Base-by-base conservation (phyloP, 148 eudicot genomes). In the Camellia granthamiana region DNA sequence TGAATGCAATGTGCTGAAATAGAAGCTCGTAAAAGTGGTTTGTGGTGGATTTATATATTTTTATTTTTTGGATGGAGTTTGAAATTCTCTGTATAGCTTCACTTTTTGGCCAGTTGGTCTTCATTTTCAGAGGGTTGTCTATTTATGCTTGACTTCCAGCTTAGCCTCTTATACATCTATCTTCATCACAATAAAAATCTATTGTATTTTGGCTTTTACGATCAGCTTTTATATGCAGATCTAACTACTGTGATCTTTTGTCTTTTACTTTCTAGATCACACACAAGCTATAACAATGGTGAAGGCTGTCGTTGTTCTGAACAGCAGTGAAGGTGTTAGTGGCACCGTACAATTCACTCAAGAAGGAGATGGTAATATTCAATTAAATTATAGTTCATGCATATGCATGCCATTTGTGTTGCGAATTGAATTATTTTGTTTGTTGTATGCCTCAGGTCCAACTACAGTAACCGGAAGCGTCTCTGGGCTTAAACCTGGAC, bases 401-500 rank as follows among this genome's bases (percentile, higher is more conserved):
- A 43, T 68, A 78, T 62, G 54, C 47, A 16, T 10, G 11, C 9
- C 1, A 8, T 8, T 1, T 46, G 21, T 16, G 2, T 38, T 4
- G 56, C 4, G 51, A 38, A 8, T 38, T 65, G 9, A 60, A 58
- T 80, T 58, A 7, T 58, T 59, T 49, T 64, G 14, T 71, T 54
- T 81, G 15, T 79, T 64, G 67, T 9, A 30, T 82, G 65, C 64
- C 71, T 75, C 84, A 95, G 99, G 89, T 76, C 92, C 97, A 78
- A 96, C 99, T 58, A 89, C 92, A 51, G 95, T 96, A 51, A 88
- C 90, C 44, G 99, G 98, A 83, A 87, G 78, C 61, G 73, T 96
- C 81, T 82, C 94, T 81, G 99, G 99, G 77, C 98, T 96, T 38
- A 91, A 78, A 78, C 94, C 98, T 62, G 98, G 99, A 67, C 95